These are phyloP conservation scores for Camellia oleifera DNA, from an alignment of 179 eudicot species.

Conservation along the genomic window DNA sequence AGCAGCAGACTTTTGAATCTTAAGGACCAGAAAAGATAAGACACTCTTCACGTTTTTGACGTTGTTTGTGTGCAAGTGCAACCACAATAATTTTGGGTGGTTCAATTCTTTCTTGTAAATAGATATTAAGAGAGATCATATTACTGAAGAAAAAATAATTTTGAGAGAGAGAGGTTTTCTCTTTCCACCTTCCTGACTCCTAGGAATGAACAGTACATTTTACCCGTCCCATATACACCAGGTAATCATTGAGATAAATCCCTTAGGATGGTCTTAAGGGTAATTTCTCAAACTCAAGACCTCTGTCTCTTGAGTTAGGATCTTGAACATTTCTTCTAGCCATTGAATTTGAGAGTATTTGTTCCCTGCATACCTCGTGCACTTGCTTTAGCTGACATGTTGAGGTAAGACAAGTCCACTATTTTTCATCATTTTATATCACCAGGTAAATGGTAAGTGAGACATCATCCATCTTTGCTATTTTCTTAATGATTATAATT, in stretches of 20 bases:
- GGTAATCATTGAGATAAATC: neutral
- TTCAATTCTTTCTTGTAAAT: neutral
- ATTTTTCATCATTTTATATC: no score
- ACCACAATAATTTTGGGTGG: neutral
- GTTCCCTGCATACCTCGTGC: neutral
- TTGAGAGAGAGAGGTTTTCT: neutral
- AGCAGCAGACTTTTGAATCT: neutral
- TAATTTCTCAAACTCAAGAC: neutral
- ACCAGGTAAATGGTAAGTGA: no score
- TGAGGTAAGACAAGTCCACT: neutral
- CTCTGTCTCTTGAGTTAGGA: neutral
- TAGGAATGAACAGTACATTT: neutral
- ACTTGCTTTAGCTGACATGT: neutral
- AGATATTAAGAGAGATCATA: neutral
- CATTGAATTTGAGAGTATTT: neutral
- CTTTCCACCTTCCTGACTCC: neutral
- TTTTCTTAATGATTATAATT: no score
- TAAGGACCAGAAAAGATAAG: neutral
- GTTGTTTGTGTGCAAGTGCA: no score
- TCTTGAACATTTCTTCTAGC: neutral
- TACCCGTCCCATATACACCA: neutral
- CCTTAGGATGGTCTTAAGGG: neutral
- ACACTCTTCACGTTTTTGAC: neutral
- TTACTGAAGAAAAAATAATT: neutral
- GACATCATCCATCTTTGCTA: no score